These are phyloP conservation scores for Apiospora hydei DNA, from an alignment of 2,329 filamentous ascomycete species.

Conservation along the genomic window DNA sequence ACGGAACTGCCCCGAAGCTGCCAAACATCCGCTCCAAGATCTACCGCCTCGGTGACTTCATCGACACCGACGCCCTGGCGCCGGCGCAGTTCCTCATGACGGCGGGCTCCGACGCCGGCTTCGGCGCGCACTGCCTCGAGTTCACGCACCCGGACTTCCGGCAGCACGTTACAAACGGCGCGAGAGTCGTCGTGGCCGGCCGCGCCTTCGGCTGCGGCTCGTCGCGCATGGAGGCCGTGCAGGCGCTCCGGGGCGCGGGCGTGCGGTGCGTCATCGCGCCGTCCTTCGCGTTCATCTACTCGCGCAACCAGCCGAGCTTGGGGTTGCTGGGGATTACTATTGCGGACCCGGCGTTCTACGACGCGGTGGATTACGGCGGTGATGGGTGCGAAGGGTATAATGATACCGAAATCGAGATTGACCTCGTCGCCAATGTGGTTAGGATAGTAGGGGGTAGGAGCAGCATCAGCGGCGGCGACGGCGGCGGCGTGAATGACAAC, in stretches of 20 bases:
- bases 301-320: constrained; percentile 52
- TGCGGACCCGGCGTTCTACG: constrained; percentile 47
- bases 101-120: constrained; percentile 40
- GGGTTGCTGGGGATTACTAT: constrained; percentile 53
- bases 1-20: neutral
- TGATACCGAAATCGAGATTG: constrained; percentile 43
- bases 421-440: constrained; percentile 37
- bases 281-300: constrained; percentile 55
- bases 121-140: constrained; percentile 49
- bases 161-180: constrained; percentile 43
- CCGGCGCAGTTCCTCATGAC: constrained; percentile 47
- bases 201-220: constrained; percentile 55
- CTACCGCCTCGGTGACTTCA: constrained; percentile 51
- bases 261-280: constrained; percentile 52
- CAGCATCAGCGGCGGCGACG: too few species aligned
- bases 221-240: constrained; percentile 52
- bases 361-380: constrained; percentile 32
- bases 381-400: constrained; percentile 36
- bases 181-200: constrained; percentile 52
- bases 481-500: neutral
- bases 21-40: constrained; percentile 44
- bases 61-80: constrained; percentile 53
- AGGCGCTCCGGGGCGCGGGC: constrained; percentile 46
- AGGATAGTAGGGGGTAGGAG: constrained; percentile 32
- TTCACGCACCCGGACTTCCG: constrained; percentile 51